These are phyloP conservation scores for Acanthamoeba quina DNA, from an alignment of 208 protist genomes.

Conservation along the genomic window DNA sequence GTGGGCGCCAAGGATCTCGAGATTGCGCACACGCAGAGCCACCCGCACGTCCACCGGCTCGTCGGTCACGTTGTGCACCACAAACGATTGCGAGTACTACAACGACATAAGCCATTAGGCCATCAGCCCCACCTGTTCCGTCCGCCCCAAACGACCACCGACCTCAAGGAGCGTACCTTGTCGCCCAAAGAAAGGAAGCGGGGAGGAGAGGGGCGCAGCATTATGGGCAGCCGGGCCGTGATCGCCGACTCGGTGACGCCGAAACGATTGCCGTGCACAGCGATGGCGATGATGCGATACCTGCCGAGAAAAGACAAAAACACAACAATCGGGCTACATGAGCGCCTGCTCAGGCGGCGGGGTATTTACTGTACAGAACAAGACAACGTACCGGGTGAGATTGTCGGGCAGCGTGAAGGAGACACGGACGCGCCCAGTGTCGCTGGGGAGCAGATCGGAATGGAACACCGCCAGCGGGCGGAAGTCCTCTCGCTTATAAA, in stretches of 20 bases:
- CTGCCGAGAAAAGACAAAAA: background rate
- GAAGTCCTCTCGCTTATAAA: background rate
- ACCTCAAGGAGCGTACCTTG: background rate
- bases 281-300: conserved; percentile 31
- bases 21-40: background rate
- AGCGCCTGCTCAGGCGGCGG: too few species aligned
- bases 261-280: conserved; percentile 15
- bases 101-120: background rate
- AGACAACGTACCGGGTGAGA: conserved; percentile 28
- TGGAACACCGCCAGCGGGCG: background rate
- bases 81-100: conserved; percentile 22
- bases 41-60: conserved; percentile 5
- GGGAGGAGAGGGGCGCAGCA: conserved; percentile 59
- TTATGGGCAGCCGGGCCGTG: conserved; percentile 35
- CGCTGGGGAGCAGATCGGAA: background rate
- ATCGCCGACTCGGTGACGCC: conserved; percentile 33
- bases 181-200: conserved; percentile 74
- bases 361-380: too few species aligned
- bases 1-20: conserved; percentile 10
- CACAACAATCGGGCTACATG: too few species aligned
- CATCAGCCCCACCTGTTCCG: background rate
- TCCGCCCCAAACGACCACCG: background rate
- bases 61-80: conserved; percentile 71
- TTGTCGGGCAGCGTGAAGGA: conserved; percentile 70
- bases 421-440: background rate